Evolutionary conservation across 768 basidiomycete species (phyloP), one percentile per base, ranked within the genome.

Genomic region (Auriscalpium microsporum): DNA sequence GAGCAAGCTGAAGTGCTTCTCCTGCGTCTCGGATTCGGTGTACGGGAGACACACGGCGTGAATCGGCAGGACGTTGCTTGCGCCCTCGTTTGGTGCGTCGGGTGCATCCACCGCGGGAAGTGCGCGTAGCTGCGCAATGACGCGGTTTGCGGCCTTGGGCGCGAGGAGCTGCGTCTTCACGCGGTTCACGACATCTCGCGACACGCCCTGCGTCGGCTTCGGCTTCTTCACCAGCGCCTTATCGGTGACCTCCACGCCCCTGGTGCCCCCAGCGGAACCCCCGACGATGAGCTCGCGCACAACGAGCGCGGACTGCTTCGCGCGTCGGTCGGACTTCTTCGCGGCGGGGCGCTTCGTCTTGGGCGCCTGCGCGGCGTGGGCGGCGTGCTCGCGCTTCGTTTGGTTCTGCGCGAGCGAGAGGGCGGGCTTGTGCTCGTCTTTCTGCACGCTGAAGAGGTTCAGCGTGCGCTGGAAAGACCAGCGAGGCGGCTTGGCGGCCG

Each of bases 1-100:
- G 23, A 88, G 65, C 47, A 73, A 73, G 19, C 74, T 68, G 63
- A 90, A 87, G 59, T 84, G 78, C n/a, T 76, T 72, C 23, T 73
- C 68, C 11, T 87, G 73, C 33, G 77, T 78, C 61, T 90, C 86
- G 8, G 67, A 75, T 54, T 92, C 90, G 2, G 80, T 65, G 59
- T 75, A 73, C 34, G 73, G 76, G 40, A 92, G 75, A 62, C 86
- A 91, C 19, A 90, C 88, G 0, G 87, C 90, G 62, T 84, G 89
- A 33, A 91, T 87, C 19, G 87, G 87, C 4, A 72, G 64, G 51
- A 67, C 67, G 6, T 9, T 11, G 10, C 21, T 13, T 67, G 66
- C 19, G 69, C 68, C 42, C 81, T 77, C 46, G 83, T 72, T 55
- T 34, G 56, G 44, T 16, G 54, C 50, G 17, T 62, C 56, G 28